phyloP scores from a whole-genome alignment of 2,329 filamentous ascomycete species.

The Verticillium nubilum region DNA sequence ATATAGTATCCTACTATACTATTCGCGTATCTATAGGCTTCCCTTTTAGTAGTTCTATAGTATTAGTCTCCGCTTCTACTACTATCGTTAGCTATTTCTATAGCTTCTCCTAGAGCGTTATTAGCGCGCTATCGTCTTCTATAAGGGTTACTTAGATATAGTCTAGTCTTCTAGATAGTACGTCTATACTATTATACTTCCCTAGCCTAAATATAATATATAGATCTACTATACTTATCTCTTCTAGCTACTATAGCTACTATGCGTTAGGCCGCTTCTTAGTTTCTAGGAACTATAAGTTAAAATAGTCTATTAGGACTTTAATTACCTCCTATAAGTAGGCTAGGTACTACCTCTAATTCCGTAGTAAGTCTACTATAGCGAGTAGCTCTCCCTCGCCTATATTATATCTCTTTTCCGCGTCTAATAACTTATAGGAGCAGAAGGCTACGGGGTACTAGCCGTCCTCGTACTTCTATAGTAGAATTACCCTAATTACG shows the following conservation, averaged over 20 bases:
- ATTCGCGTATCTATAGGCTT: too few relatives aligned
- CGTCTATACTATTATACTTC: too few relatives aligned
- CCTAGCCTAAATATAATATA: too few relatives aligned
- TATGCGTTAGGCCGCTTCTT: neutral
- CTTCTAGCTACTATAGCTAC: too few relatives aligned
- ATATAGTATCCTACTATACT: neutral
- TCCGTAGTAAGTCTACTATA: constrained; percentile 4
- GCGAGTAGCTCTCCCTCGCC: constrained; percentile 8
- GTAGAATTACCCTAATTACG: neutral
- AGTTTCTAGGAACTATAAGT: neutral
- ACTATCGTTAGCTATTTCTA: too few relatives aligned
- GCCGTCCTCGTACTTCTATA: constrained; percentile 1
- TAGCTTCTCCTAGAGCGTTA: too few relatives aligned
- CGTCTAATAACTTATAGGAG: neutral
- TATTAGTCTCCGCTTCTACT: too few relatives aligned
- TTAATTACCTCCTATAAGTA: constrained; percentile 3
- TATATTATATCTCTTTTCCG: constrained; percentile 9
- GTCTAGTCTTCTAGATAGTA: too few relatives aligned
- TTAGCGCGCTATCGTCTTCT: too few relatives aligned
- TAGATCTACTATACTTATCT: too few relatives aligned
- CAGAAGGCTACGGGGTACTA: constrained; percentile 5
- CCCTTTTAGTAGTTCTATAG: too few relatives aligned
- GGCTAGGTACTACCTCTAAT: neutral
- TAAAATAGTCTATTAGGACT: neutral
- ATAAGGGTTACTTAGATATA: too few relatives aligned